Percentiles rank a stretch among this genome's conserved stretches.
Conservation (phyloP, 2,329 filamentous ascomycete genomes). For the Verticillium zaregamsianum region DNA sequence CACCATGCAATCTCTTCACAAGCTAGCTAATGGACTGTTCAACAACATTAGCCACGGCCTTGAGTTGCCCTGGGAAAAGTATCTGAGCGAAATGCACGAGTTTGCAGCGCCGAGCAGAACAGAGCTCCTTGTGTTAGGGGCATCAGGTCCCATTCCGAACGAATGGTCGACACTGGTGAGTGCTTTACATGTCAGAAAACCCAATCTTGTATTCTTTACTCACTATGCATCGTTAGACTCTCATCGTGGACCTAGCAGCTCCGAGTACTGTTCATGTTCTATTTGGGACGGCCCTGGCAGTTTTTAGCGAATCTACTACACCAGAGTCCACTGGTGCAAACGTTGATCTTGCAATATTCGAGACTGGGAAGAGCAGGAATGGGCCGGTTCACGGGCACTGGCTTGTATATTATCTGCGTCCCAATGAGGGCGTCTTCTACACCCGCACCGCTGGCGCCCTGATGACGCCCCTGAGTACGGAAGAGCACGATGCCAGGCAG, state of each 20-base stretch:
- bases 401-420: neutral
- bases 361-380: too few species aligned
- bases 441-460: neutral
- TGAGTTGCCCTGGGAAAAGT: neutral
- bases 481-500: neutral
- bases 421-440: neutral
- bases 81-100: neutral
- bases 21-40: neutral
- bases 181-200: too few species aligned
- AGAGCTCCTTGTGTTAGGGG: neutral
- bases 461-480: neutral
- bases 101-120: neutral
- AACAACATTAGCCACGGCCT: neutral
- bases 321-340: too few species aligned
- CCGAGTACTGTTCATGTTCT: too few species aligned
- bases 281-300: too few species aligned
- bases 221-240: too few species aligned
- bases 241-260: too few species aligned
- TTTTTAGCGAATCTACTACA: too few species aligned
- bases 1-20: too few species aligned
- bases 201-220: too few species aligned
- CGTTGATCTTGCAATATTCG: too few species aligned
- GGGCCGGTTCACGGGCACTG: neutral
- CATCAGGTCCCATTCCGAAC: neutral
- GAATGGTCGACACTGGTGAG: too few species aligned